These are phyloP conservation scores for Periconia sp. DNA, from an alignment of 2,329 filamentous ascomycete genomes.

Conservation along the genomic window DNA sequence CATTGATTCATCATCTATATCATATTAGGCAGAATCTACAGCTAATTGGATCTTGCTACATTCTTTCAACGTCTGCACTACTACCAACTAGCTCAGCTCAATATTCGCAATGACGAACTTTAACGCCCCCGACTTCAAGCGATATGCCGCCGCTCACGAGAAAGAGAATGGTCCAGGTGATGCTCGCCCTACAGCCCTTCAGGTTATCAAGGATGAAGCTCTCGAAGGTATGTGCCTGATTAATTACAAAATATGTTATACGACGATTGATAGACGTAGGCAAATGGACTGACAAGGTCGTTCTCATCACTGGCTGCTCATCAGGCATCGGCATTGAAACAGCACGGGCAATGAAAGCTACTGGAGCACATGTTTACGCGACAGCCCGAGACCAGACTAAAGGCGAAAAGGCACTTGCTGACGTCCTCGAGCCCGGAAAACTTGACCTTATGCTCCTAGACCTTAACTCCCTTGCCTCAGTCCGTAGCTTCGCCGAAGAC, in stretches of 20 bases:
- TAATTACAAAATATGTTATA: too few species aligned
- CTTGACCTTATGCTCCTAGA: constrained; percentile 23
- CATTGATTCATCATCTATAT: too few species aligned
- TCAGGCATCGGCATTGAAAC: constrained; percentile 36
- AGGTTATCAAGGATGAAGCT: constrained; percentile 46
- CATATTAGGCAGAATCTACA: too few species aligned
- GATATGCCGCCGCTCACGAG: constrained; percentile 22
- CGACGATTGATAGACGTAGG: too few species aligned
- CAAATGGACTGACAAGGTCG: constrained; percentile 30
- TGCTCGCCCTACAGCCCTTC: constrained; percentile 47
- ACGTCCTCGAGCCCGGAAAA: constrained; percentile 14
- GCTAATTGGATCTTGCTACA: too few species aligned
- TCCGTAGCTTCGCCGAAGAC: constrained; percentile 19
- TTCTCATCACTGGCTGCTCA: constrained; percentile 32
- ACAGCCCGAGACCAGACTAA: constrained; percentile 50
- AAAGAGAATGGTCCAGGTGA: constrained; percentile 41
- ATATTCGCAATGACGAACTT: constrained; percentile 5
- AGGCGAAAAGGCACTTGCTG: constrained; percentile 16
- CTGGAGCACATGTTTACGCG: constrained; percentile 54
- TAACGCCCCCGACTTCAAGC: constrained; percentile 13
- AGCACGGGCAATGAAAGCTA: constrained; percentile 48
- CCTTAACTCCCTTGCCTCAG: constrained; percentile 18
- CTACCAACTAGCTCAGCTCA: too few species aligned
- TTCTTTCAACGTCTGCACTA: too few species aligned
- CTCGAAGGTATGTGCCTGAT: constrained; percentile 17